Base-by-base conservation (phyloP, 179 eudicot species). In the Gypsophila paniculata region DNA sequence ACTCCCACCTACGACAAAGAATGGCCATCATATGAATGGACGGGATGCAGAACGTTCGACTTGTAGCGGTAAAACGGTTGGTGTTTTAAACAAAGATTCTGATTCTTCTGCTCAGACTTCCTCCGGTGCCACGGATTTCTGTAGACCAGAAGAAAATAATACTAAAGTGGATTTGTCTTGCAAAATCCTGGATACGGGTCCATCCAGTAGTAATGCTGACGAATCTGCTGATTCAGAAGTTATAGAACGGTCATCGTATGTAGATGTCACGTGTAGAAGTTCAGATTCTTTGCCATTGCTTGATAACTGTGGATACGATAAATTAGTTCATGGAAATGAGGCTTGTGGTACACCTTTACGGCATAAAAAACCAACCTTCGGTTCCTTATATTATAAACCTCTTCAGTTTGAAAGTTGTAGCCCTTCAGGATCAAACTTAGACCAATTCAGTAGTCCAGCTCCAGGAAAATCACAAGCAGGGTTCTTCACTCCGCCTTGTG, bases 401-500 rank as follows among this genome's bases (percentile, higher is more conserved):
- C 91, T 85, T 18, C 76, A 79, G 51, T 26, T 78, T 21, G 88
- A 83, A 48, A 78, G 70, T 72, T 75, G 71, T 77, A 65, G 72
- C 52, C 84, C 81, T 57, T 72, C 77, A 19, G 77, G 79, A 55
- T 70, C 90, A 32, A 77, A 80, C 70, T 38, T 71, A 72, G 73
- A 46, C 68, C 54, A 86, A 81, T 49, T 77, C 1, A 46, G 70
- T 65, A 68, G 69, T 51, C 65, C 80, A 61, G 81, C 81, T 68
- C 77, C 77, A 44, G 62, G 72, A n/a, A 54, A 25, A 23, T 86
- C 89, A 44, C 86, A 85, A 36, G 11, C 48, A 63, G 74, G 79
- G 69, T 82, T 82, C 74, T 81, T 84, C 77, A 91, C 96, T 74
- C 98, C 97, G 63, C 91, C 97, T 76, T 58, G 88, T 72, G 82